phyloP scores from a whole-genome alignment of 176 grass and related monocot species.

The Aegilops sharonensis region DNA sequence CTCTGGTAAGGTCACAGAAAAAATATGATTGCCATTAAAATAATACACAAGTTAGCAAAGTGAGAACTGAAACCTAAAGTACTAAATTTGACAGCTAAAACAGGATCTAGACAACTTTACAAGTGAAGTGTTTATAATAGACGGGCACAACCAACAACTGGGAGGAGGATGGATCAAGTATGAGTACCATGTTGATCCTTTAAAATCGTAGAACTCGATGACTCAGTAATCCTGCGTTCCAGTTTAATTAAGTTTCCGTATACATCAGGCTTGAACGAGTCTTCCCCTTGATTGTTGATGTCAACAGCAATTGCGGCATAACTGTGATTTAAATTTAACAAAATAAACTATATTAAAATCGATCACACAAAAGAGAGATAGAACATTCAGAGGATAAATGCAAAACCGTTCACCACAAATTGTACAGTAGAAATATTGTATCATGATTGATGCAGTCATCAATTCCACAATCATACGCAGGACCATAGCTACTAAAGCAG shows the following conservation, averaged over 20 bases:
- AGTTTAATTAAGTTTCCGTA: conserved; percentile 69
- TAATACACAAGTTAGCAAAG: background rate
- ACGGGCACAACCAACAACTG: background rate
- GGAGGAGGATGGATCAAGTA: conserved; percentile 18
- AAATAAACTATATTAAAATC: conserved; percentile 15
- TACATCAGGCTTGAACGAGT: conserved; percentile 80
- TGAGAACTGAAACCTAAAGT: conserved; percentile 1
- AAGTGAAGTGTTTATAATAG: background rate
- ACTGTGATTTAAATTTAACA: conserved; percentile 45
- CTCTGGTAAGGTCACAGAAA: background rate
- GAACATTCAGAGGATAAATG: background rate
- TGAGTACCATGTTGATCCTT: conserved; percentile 77
- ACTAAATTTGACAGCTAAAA: background rate
- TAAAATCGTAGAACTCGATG: conserved; percentile 57
- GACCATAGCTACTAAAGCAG: background rate
- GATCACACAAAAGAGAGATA: conserved; percentile 1
- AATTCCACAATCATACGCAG: background rate
- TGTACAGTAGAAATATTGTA: background rate
- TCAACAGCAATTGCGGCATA: conserved; percentile 71
- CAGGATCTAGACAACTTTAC: background rate
- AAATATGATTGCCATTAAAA: background rate
- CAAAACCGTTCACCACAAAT: background rate
- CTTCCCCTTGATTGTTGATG: conserved; percentile 84
- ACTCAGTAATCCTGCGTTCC: conserved; percentile 83
- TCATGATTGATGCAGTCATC: conserved; percentile 9